These are phyloP conservation scores for Fraxinus latifolia DNA, from an alignment of 305 asterid species.

Conservation along the genomic window DNA sequence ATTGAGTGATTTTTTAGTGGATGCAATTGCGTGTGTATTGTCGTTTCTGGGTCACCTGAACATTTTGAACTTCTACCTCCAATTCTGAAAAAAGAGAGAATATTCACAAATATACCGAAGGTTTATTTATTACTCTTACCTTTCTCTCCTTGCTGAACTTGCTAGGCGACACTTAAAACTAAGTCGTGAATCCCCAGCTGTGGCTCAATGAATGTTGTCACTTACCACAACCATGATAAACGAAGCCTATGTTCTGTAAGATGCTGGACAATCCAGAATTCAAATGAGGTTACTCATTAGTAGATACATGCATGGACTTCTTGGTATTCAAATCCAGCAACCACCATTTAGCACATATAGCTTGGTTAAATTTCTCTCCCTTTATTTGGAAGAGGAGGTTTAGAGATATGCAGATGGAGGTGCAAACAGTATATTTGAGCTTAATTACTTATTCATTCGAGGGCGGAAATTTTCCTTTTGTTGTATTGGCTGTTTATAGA, in stretches of 20 bases:
- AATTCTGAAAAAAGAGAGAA: background rate
- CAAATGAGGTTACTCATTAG: background rate
- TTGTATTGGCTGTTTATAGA: background rate
- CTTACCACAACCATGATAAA: background rate
- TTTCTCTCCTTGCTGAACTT: background rate
- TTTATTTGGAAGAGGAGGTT: background rate
- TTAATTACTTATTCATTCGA: background rate
- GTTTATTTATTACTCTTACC: background rate
- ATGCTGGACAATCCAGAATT: background rate
- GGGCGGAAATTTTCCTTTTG: background rate
- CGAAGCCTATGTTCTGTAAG: background rate
- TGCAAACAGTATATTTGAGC: background rate
- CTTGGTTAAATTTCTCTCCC: background rate
- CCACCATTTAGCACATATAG: background rate
- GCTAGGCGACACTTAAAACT: background rate
- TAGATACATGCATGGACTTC: background rate
- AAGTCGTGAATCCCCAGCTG: background rate
- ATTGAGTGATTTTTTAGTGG: background rate
- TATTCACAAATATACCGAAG: background rate
- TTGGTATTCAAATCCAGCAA: background rate
- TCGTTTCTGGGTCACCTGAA: background rate
- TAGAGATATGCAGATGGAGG: background rate
- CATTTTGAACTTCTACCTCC: background rate
- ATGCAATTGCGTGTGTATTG: background rate
- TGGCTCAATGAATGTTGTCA: background rate